These are phyloP conservation scores for Erythrophleum fordii DNA, from an alignment of 306 rosid genomes.

Conservation along the genomic window DNA sequence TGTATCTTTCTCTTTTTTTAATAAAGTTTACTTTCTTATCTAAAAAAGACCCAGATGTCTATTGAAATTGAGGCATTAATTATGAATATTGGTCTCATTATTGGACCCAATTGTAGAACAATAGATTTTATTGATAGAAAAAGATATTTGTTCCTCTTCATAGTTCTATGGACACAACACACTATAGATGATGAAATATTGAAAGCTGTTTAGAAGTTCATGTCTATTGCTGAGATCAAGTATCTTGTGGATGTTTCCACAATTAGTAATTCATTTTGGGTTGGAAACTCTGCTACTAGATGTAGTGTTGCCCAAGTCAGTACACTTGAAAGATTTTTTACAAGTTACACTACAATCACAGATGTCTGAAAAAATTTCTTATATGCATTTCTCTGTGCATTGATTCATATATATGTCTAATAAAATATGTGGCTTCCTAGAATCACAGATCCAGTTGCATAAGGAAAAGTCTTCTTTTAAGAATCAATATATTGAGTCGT, in stretches of 20 bases:
- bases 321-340: background rate
- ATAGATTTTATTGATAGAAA: background rate
- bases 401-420: slow-evolving; percentile 5
- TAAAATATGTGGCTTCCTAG: too few relatives aligned
- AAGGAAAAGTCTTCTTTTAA: too few relatives aligned
- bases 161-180: background rate
- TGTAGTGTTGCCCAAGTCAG: background rate
- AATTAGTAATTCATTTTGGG: background rate
- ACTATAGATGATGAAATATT: background rate
- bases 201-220: background rate
- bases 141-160: background rate
- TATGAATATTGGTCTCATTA: background rate
- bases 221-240: slow-evolving; percentile 17
- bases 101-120: background rate
- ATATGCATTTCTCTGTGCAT: background rate
- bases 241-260: background rate
- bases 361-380: slow-evolving; percentile 5
- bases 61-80: background rate
- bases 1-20: background rate
- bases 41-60: background rate
- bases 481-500: too few relatives aligned
- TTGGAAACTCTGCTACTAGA: background rate
- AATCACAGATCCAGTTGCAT: too few relatives aligned
- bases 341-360: background rate
- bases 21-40: background rate